Percentiles rank a stretch among this genome's conserved stretches.
phyloP scores from a whole-genome alignment of 352 stramenopile species.

The Globisporangium yorkense region DNA sequence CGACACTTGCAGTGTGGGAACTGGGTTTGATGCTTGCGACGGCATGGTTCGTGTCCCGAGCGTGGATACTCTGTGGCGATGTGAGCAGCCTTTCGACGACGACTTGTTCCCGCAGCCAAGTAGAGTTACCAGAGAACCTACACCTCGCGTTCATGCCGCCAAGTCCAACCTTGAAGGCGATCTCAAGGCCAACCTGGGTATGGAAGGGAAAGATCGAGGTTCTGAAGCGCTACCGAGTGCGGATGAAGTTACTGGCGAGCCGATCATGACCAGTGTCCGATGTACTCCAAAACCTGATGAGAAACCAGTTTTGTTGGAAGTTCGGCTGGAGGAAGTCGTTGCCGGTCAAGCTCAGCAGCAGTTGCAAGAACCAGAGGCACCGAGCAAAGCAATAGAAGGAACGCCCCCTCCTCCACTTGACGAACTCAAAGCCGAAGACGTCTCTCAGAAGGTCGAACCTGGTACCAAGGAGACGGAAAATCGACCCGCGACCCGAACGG shows the following conservation, averaged over 20 bases:
- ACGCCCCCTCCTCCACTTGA: background rate
- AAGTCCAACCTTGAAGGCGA: background rate
- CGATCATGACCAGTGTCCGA: background rate
- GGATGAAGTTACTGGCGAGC: background rate
- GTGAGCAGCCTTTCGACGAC: constrained; percentile 4
- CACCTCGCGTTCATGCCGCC: background rate
- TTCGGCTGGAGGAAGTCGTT: background rate
- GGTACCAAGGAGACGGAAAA: background rate
- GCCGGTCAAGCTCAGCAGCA: background rate
- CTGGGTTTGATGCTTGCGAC: background rate
- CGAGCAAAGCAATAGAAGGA: background rate
- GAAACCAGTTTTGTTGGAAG: background rate
- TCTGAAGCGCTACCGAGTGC: background rate
- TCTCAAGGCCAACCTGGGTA: background rate
- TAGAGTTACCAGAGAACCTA: no score
- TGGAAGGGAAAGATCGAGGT: background rate
- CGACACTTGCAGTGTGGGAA: no score
- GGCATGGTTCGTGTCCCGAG: background rate
- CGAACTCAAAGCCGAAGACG: background rate
- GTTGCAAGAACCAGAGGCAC: background rate
- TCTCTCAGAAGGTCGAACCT: background rate
- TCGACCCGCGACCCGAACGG: background rate
- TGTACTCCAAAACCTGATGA: background rate
- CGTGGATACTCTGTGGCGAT: background rate
- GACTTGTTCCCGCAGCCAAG: constrained; percentile 14